These are phyloP conservation scores for Viola odorata DNA, from an alignment of 345 rosid genomes.

Conservation along the genomic window DNA sequence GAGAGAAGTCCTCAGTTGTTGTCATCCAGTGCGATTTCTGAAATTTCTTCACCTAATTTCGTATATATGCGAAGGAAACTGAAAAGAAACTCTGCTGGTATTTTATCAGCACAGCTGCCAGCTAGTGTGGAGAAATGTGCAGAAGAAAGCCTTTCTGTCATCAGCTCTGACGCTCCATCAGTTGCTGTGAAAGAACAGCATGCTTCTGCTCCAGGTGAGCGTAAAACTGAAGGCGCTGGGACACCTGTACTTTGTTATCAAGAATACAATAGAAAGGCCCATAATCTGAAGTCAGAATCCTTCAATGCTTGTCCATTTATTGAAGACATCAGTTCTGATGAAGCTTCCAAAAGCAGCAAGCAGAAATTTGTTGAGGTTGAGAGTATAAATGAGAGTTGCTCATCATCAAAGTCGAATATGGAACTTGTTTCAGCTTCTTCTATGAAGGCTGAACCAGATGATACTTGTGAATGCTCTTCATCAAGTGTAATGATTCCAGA, in stretches of 20 bases:
- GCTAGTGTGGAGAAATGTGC: constrained; percentile 31
- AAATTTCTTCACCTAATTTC: constrained; percentile 26
- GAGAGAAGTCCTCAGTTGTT: constrained; percentile 34
- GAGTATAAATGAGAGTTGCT: constrained; percentile 59
- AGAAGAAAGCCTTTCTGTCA: constrained; percentile 35
- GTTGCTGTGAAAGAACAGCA: constrained; percentile 27
- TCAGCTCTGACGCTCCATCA: constrained; percentile 39
- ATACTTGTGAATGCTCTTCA: constrained; percentile 52
- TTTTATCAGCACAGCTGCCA: constrained; percentile 26
- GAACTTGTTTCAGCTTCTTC: constrained; percentile 49
- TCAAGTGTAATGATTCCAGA: constrained; percentile 44
- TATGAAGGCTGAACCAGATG: constrained; percentile 42
- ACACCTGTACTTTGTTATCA: background rate
- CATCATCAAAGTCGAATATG: constrained; percentile 54
- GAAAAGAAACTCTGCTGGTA: constrained; percentile 20
- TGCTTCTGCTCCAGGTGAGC: constrained; percentile 19
- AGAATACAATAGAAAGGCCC: constrained; percentile 4
- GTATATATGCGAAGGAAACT: constrained; percentile 54
- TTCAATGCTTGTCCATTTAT: constrained; percentile 17
- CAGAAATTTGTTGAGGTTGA: constrained; percentile 40
- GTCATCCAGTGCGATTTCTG: constrained; percentile 36
- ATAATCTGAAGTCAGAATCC: constrained; percentile 20
- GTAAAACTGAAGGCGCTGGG: constrained; percentile 20
- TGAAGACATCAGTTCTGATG: constrained; percentile 27
- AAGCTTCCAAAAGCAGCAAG: constrained; percentile 25